A percentile compares a stretch with the other conserved stretches of the same genome.
Conservation (phyloP, 345 rosid species). For the Salix udensis region DNA sequence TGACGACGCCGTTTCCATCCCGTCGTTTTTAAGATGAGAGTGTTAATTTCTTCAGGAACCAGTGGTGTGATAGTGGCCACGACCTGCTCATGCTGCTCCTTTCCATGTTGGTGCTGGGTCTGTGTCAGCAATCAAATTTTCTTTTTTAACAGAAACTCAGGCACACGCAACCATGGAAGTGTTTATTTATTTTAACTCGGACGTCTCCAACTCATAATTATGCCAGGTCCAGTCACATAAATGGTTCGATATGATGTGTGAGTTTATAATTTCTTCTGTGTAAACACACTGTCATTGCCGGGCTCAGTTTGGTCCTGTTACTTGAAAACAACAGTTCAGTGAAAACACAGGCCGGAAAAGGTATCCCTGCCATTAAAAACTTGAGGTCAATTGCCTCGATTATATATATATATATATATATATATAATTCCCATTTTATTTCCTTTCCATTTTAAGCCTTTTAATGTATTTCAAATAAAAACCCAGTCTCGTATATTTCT, state of each 20-base stretch:
- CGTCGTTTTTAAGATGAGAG: background rate
- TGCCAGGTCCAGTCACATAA: background rate
- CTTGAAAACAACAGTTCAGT: background rate
- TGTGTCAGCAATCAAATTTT: conserved; percentile 14
- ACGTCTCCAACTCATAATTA: background rate
- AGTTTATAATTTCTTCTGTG: background rate
- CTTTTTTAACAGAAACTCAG: background rate
- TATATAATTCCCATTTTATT: no score
- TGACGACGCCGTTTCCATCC: no score
- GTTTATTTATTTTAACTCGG: background rate
- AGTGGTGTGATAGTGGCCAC: conserved; percentile 9
- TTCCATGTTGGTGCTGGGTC: conserved; percentile 12
- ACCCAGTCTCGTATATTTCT: no score
- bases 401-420: no score
- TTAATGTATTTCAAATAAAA: no score
- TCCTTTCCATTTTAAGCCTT: no score
- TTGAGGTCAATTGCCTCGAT: no score
- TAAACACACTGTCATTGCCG: background rate
- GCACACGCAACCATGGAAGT: background rate
- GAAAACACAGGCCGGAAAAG: background rate
- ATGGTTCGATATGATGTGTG: background rate
- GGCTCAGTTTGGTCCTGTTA: background rate
- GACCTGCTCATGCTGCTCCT: background rate
- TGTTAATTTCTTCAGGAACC: background rate
- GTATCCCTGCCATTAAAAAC: no score